Evolutionary conservation across 306 rosid species (phyloP), one percentile per base, ranked within the genome.

Genomic region (Gynostemma pentaphyllum): DNA sequence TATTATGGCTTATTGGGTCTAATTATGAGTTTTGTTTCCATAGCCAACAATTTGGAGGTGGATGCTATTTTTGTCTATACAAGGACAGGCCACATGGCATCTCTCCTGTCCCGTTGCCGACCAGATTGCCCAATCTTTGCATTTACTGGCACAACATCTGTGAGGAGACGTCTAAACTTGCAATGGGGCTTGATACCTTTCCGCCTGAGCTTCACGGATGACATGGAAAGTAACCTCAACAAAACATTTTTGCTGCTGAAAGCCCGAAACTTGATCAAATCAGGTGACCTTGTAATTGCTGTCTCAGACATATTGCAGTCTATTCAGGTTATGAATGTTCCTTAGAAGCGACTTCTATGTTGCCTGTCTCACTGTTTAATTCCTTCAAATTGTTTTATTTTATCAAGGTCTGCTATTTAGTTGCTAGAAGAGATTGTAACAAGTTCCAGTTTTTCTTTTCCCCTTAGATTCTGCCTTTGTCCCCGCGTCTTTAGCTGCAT

Each of bases 181-280:
- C 99, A 94, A 69, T 94, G 99, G 99, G 99, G 99, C 60, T 82
- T 94, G 75, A 89, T 94, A 69, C 99, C 99, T 14, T 94, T 94
- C 70, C 91, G 97, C 29, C 70, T 94, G 60, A 80, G 94, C 83
- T 94, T 94, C 83, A 76, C 95, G 0, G 97, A 94, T 27, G 97
- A 94, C 27, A 94, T 94, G 99, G 99, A 94, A 53, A 89, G 81
- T 87, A 85, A 94, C 79, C 95, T 94, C 53, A 87, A 89, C 34
- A 94, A 77, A 65, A 94, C 97, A 45, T 94, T 94, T 73, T 64
- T 94, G 11, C 78, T 94, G 80, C 95, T 94, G 28, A 94, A 89
- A 85, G 99, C 99, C 65, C 73, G 97, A 80, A 94, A 94, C 74
- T 69, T 94, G 73, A 85, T 94, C 79, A 94, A 89, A 79, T 86